Conservation (phyloP, 2,329 filamentous ascomycete species). For the Aureobasidium sp. region DNA sequence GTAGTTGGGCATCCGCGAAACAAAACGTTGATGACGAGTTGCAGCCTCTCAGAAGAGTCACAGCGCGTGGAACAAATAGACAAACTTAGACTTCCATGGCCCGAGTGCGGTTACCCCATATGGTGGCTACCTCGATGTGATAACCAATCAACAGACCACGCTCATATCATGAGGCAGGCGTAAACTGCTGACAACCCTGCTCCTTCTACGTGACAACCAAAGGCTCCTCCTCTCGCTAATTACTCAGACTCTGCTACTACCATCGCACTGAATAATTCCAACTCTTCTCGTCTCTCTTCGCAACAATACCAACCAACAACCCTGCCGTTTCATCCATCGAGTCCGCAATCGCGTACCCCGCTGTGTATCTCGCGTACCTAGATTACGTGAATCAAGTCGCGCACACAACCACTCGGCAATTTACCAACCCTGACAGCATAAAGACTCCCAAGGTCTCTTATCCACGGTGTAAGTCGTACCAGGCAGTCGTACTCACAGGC, state of each 20-base stretch:
- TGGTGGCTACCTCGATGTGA: background rate
- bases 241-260: background rate
- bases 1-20: background rate
- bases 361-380: slow-evolving; percentile 11
- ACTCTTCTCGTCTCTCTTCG: background rate
- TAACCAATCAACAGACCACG: slow-evolving; percentile 10
- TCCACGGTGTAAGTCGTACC: slow-evolving; percentile 7
- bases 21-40: slow-evolving; percentile 9
- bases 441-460: background rate
- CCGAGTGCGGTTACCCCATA: slow-evolving; percentile 3
- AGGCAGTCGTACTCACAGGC: background rate
- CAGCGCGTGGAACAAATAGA: background rate
- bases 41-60: background rate
- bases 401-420: slow-evolving; percentile 11
- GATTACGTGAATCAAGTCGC: slow-evolving; percentile 10
- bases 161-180: slow-evolving; percentile 3
- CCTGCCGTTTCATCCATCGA: slow-evolving; percentile 8
- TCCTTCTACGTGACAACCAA: slow-evolving; percentile 4
- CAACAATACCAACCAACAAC: background rate
- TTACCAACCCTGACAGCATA: slow-evolving; percentile 2
- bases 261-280: background rate
- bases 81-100: background rate
- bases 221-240: background rate
- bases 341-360: slow-evolving; percentile 11
- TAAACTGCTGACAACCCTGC: background rate